Percentiles rank a stretch among this genome's conserved stretches.
phyloP scores from a whole-genome alignment of 2,329 filamentous ascomycete species.

The Talaromyces islandicus region DNA sequence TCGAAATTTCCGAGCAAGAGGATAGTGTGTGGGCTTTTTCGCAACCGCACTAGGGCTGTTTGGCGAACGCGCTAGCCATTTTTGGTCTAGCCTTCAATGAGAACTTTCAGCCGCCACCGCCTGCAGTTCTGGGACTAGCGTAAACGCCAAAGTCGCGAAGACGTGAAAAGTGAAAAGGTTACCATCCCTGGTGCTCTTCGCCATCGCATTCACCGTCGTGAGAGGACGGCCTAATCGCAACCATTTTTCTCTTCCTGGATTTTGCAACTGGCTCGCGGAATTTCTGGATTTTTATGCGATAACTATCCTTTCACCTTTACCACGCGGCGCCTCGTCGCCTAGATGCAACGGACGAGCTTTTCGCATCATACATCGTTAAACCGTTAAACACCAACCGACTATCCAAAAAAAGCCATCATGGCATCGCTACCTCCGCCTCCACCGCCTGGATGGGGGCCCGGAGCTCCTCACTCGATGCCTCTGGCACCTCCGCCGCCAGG shows the following conservation, averaged over 20 bases:
- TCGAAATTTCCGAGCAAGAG: constrained; percentile 33
- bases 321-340: constrained; percentile 11
- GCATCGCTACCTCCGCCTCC: constrained; percentile 59
- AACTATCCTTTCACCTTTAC: not conserved
- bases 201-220: constrained; percentile 18
- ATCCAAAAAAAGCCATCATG: constrained; percentile 38
- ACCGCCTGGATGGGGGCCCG: constrained; percentile 59
- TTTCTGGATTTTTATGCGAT: not conserved
- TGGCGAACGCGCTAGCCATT: constrained; percentile 31
- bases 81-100: constrained; percentile 17
- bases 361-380: constrained; percentile 11
- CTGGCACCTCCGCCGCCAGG: constrained; percentile 75
- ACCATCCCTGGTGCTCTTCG: constrained; percentile 2
- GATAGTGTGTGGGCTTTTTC: constrained; percentile 39
- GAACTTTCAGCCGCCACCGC: constrained; percentile 29
- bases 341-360: constrained; percentile 26
- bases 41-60: constrained; percentile 29
- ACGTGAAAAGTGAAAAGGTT: constrained; percentile 6
- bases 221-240: constrained; percentile 18
- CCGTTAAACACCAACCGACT: constrained; percentile 12
- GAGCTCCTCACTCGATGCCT: constrained; percentile 47
- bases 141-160: constrained; percentile 10
- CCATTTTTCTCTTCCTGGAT: not conserved
- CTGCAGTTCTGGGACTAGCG: constrained; percentile 1
- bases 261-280: not conserved